Base-by-base conservation (phyloP, 1,139 yeast genomes). In the Maudiozyma humilis region DNA sequence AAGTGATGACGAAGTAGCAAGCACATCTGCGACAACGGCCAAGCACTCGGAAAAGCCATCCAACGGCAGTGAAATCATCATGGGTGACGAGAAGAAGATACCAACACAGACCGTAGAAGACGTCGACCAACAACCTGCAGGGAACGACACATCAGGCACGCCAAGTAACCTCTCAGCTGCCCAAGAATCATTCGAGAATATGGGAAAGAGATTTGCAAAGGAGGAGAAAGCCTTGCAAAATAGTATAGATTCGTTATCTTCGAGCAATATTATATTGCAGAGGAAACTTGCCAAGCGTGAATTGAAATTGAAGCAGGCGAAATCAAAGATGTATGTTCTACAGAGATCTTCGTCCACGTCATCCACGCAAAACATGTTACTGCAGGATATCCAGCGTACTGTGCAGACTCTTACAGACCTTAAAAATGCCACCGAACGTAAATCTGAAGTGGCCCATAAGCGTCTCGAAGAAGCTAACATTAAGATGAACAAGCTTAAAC, bases 271-370 rank as follows among this genome's bases (percentile, higher is more conserved):
- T 15, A 51, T 57, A 4, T 34, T 57, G 25, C 43, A 46, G 16
- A 49, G 47, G 38, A 56, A 55, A 39, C 36, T 55, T n/a, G 42
- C 32, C 3, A 52, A 45, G 25, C 50, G 61, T 32, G 55, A 54
- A 37, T 43, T 49, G 32, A 50, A 45, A 13, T 47, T 55, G 3
- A 35, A 30, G 3, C 50, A 48, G 2, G 52, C 53, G 2, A 46
- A 45, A 27, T 42, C 47, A 16, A 55, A 53, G 36, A 33, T 44
- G 40, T 32, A 36, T 6, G 34, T 53, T 12, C 41, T 53, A 3
- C 30, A 39, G 15, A 53, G 40, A 33, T 35, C 51, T 7, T 44
- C 37, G 15, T 35, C 30, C 4, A 16, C 41, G 17, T 48, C 48
- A 20, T 43, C 41, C 6, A 46, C 57, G 2, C 53, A 55, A 31